A percentile compares a stretch with the other conserved stretches of the same genome.
These are phyloP conservation scores for Boeremia exigua DNA, from an alignment of 2,329 filamentous ascomycete genomes.

Conservation along the genomic window DNA sequence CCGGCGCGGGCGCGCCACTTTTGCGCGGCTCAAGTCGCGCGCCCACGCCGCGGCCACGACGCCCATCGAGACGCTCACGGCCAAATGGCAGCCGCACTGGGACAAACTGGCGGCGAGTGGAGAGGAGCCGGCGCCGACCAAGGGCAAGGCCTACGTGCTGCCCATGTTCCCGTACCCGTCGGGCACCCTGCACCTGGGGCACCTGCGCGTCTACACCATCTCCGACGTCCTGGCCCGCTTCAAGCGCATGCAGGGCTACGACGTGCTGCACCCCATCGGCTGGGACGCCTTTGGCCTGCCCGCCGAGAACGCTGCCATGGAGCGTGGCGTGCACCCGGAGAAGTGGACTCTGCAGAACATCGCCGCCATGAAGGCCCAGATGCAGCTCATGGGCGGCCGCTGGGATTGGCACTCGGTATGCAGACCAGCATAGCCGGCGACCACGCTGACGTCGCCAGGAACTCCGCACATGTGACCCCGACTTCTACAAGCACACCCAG, in stretches of 20 bases:
- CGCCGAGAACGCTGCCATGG: conserved; percentile 89
- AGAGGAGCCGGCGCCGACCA: conserved; percentile 15
- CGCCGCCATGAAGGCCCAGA: conserved; percentile 80
- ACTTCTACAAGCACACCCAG: conserved; percentile 90
- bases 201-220: conserved; percentile 88
- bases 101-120: conserved; percentile 23
- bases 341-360: conserved; percentile 85
- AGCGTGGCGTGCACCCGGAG: conserved; percentile 77
- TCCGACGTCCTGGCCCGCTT: conserved; percentile 84
- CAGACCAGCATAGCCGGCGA: neutral
- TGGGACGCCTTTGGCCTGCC: conserved; percentile 94
- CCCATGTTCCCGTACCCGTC: conserved; percentile 96
- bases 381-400: conserved; percentile 77
- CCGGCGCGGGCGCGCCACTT: conserved; percentile 4
- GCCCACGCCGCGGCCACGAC: conserved; percentile 12
- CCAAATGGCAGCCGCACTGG: conserved; percentile 64
- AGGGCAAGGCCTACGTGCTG: conserved; percentile 69
- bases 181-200: conserved; percentile 83
- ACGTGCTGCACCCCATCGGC: conserved; percentile 87
- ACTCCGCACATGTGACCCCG: conserved; percentile 80
- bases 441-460: conserved; percentile 61
- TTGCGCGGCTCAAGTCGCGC: conserved; percentile 15
- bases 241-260: conserved; percentile 72
- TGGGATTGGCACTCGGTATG: conserved; percentile 83
- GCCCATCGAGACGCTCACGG: conserved; percentile 25